A percentile compares a stretch with the other conserved stretches of the same genome.
These are phyloP conservation scores for Clavispora phyllophila DNA, from an alignment of 805 yeast species.

Conservation along the genomic window DNA sequence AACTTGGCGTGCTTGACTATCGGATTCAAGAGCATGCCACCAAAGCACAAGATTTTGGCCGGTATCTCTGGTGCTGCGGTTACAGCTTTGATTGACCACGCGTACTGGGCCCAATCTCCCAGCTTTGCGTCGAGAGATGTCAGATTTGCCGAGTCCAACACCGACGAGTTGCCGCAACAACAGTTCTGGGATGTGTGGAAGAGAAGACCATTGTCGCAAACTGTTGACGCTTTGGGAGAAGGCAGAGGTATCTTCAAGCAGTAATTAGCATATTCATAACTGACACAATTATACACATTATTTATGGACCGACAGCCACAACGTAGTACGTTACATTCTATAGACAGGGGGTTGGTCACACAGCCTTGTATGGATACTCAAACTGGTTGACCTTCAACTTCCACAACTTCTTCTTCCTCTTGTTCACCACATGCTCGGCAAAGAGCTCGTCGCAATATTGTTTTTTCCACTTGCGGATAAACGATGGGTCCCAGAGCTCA, in stretches of 20 bases:
- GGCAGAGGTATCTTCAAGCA: constrained; percentile 53
- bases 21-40: constrained; percentile 38
- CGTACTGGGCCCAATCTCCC: constrained; percentile 37
- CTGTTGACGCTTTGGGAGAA: constrained; percentile 69
- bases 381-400: constrained; percentile 68
- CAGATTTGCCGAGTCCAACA: constrained; percentile 36
- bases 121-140: constrained; percentile 34
- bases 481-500: constrained; percentile 95
- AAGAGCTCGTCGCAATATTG: constrained; percentile 70
- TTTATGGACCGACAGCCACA: background rate
- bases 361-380: constrained; percentile 75
- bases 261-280: constrained; percentile 8
- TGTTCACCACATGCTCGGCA: constrained; percentile 77
- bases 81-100: constrained; percentile 34
- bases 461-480: constrained; percentile 48
- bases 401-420: constrained; percentile 89
- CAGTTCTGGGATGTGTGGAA: constrained; percentile 77
- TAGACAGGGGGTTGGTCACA: constrained; percentile 1
- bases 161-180: constrained; percentile 25
- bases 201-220: constrained; percentile 79
- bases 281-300: background rate
- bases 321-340: background rate
- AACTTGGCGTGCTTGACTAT: constrained; percentile 44
- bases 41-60: constrained; percentile 36
- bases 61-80: constrained; percentile 37